Evolutionary conservation across 495 filamentous ascomycete genomes (phyloP), one percentile per base, ranked within the genome.

Genomic region (Xylaria venustula): DNA sequence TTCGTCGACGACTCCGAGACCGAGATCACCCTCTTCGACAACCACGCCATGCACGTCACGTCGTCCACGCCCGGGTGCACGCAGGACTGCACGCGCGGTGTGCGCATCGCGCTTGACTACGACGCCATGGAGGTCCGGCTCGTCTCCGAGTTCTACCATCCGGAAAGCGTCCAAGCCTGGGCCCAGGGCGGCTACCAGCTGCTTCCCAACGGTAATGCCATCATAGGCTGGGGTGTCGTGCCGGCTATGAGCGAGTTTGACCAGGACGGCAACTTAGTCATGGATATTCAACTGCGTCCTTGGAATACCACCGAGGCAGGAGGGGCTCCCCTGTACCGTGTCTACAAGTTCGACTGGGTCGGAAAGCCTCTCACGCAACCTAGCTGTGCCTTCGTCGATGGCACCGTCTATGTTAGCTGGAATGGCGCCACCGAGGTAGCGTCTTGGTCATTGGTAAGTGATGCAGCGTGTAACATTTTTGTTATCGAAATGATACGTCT

Each of bases 131-230:
- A 79, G 0, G 82, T 83, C 3, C 74, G 49, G 11, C 37, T 71
- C 22, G 44, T 70, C 9, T 50, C 49, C 30, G 28, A 58, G 19
- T 70, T 54, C 72, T 14, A 73, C 75, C 71, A 64, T 75, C 70
- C 71, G 1, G 69, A 72, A 7, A 74, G 79, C 30, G 63, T 85
- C 50, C 64, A 79, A 42, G 79, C 82, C 53, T 80, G 76, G 30
- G 85, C 83, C 32, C 85, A 87, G 64, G 85, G 85, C n/a, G 85
- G 82, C 58, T 67, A 82, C 45, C 85, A 87, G 60, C 51, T 83
- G 0, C 71, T 86, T 7, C 73, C 79, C 6, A 80, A 81, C 62
- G 72, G 76, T 28, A 81, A 85, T 54, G 61, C 79, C 2, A 75
- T 85, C 47, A 79, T 85, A 12, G 82, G 82, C 63, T 86, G 83